Percentiles rank a stretch among this genome's conserved stretches.
phyloP scores from a whole-genome alignment of 176 grass and related monocot genomes.

The Calamus simplicifolius region DNA sequence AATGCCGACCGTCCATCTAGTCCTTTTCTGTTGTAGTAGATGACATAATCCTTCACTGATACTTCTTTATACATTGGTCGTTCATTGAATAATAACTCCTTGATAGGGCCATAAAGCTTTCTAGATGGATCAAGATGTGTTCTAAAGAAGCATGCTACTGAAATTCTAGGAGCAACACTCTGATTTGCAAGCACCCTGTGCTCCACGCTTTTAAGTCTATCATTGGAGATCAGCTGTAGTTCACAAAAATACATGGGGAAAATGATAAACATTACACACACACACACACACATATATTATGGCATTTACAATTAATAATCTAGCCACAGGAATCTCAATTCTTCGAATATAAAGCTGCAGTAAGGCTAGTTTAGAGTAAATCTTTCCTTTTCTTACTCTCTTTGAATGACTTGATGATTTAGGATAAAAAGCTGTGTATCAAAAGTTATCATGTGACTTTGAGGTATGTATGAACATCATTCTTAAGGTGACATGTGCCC shows the following conservation, averaged over 20 bases:
- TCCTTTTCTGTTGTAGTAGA: constrained; percentile 31
- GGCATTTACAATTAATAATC: too few relatives aligned
- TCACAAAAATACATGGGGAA: neutral
- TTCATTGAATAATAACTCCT: constrained; percentile 14
- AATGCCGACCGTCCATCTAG: constrained; percentile 46
- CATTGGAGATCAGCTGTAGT: constrained; percentile 44
- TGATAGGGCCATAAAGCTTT: constrained; percentile 33
- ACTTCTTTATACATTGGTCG: constrained; percentile 27
- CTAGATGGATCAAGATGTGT: neutral
- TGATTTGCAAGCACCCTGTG: constrained; percentile 46
- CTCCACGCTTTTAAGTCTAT: constrained; percentile 41
- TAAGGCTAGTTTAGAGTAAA: too few relatives aligned
- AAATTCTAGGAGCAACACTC: constrained; percentile 21
- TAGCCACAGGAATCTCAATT: too few relatives aligned
- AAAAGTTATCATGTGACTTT: too few relatives aligned
- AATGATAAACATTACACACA: neutral
- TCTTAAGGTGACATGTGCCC: too few relatives aligned
- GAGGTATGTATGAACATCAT: too few relatives aligned
- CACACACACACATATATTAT: neutral
- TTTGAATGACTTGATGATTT: too few relatives aligned
- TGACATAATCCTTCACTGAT: constrained; percentile 24
- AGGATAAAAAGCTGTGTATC: too few relatives aligned
- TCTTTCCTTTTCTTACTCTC: too few relatives aligned
- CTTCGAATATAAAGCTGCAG: too few relatives aligned
- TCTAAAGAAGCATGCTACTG: constrained; percentile 43